Base-by-base conservation (phyloP, 2,329 filamentous ascomycete species). In the Aspergillus costaricaensis region DNA sequence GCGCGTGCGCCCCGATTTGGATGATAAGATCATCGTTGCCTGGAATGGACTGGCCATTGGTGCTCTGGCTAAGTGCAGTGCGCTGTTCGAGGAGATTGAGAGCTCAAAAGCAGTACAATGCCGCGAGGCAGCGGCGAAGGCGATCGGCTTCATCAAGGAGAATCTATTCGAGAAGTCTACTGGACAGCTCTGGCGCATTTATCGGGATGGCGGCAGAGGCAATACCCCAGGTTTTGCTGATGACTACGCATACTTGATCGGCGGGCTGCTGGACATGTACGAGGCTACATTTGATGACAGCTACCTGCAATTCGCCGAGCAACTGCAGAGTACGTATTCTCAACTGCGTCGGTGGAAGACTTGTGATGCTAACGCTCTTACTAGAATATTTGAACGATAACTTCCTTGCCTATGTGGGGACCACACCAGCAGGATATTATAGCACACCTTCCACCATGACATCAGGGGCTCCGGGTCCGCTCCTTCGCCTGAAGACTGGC, bases 31-130 rank as follows among this genome's bases (percentile, higher is more conserved):
- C 47, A 86, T 97, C 2, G 88, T 90, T 1, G 86, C 88, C 10
- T 95, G 91, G 87, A 98, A 98, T 65, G 94, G 93, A 2, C 85
- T 98, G 59, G 91, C 91, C 0, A 92, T 98, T 59, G 88, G 89
- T 1, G 88, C 91, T 0, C 81, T 99, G n/a, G 87, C 92, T 15
- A 86, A 91, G 63, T 86, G 90, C 8, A 86, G 86, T n/a, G 83
- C 86, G 2, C 85, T 88, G 0, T 79, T 97, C n/a, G 81, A 83
- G 19, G 77, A 80, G 2, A 80, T 89, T 19, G 85, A 88, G 58
- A 76, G 83, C 0, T 81, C 81, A 41, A 83, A 82, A 64, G 85
- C 88, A 6, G 75, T 80, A 30, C 79, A 80, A 60, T 96, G 90
- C 70, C 79, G 90, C 5, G 69, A 78, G 0, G 85, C 86, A 3